These are phyloP conservation scores for Acorus gramineus DNA, from an alignment of 106 monocot genomes.

Conservation along the genomic window DNA sequence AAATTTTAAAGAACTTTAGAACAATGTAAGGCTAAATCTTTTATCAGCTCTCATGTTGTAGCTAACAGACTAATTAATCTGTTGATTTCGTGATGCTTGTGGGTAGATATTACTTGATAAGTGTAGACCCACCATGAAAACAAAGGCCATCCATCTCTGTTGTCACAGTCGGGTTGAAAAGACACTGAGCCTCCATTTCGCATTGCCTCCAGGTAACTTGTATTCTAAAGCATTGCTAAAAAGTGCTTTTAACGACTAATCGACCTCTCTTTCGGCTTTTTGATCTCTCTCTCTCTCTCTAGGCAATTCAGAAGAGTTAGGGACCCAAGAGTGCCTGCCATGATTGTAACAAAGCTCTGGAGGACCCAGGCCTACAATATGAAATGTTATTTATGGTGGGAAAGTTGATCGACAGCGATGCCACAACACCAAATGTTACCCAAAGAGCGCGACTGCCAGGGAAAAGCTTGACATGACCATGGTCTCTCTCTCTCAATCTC, in stretches of 20 bases:
- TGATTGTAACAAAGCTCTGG: background rate
- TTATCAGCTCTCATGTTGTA: too few species aligned
- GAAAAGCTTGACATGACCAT: too few species aligned
- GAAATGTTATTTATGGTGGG: background rate
- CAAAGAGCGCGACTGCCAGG: too few species aligned
- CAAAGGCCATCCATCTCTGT: background rate
- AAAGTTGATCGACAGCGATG: constrained; percentile 10
- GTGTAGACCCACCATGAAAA: background rate
- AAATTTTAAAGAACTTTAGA: too few species aligned
- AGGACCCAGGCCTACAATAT: background rate
- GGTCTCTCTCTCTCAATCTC: too few species aligned
- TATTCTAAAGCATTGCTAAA: background rate
- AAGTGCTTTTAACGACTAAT: background rate
- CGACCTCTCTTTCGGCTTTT: background rate
- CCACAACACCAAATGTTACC: background rate
- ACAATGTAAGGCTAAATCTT: too few species aligned
- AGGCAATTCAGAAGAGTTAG: too few species aligned
- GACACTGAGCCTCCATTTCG: too few species aligned
- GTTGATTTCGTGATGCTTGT: too few species aligned
- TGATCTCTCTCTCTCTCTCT: background rate
- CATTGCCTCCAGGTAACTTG: too few species aligned
- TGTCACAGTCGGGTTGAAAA: background rate
- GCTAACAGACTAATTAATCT: too few species aligned
- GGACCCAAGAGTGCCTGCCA: background rate
- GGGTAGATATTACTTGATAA: too few species aligned